Evolutionary conservation across 257 asterid species (phyloP).

Genomic region (Nicotiana noctiflora): DNA sequence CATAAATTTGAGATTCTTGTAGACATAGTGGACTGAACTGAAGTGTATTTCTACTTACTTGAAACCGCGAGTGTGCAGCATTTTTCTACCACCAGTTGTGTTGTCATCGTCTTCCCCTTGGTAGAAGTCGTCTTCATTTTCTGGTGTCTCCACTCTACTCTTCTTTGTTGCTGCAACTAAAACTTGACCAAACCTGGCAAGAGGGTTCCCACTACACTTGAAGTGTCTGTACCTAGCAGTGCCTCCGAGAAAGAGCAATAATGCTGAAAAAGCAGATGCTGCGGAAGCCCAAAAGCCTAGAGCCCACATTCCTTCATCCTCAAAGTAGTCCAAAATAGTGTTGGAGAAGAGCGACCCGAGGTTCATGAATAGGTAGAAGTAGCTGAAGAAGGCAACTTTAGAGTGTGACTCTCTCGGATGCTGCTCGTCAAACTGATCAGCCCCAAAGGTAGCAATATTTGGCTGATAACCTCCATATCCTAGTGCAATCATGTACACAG

Average conservation of each 20-base stretch:
- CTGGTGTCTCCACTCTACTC: constrained; percentile 25
- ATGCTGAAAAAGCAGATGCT: constrained; percentile 66
- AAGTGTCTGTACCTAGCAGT: constrained; percentile 69
- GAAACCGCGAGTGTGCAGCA: constrained; percentile 88
- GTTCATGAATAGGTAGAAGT: constrained; percentile 77
- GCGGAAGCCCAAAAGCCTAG: constrained; percentile 89
- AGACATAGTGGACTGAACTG: background rate
- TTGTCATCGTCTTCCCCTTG: constrained; percentile 27
- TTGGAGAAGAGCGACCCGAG: constrained; percentile 92
- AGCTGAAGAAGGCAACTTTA: constrained; percentile 87
- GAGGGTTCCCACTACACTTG: constrained; percentile 80
- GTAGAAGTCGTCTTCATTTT: constrained; percentile 31
- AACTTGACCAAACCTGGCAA: constrained; percentile 70
- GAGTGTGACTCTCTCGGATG: constrained; percentile 53
- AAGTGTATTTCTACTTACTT: constrained; percentile 40
- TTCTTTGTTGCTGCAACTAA: constrained; percentile 69
- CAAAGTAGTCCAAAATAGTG: constrained; percentile 71
- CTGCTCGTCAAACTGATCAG: constrained; percentile 89
- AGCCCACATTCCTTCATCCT: constrained; percentile 85
- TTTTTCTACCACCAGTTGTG: constrained; percentile 35
- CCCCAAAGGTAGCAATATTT: constrained; percentile 88
- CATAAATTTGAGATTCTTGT: background rate
- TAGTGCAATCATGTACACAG: constrained; percentile 80
- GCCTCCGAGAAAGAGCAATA: constrained; percentile 67
- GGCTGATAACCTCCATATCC: constrained; percentile 99